These are phyloP conservation scores for Hordeum vulgare DNA, from an alignment of 176 grass and related monocot genomes.

Conservation along the genomic window MorexV3_pseudomolecules_assembly NC_058521.1:97731340-97731839, in stretches of 20 bases:
- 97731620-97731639: background rate
- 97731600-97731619: background rate
- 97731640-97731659: background rate
- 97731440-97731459: constrained; percentile 50
- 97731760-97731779: background rate
- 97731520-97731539: background rate
- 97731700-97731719: background rate
- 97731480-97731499: constrained; percentile 30
- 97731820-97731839: background rate
- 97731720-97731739: background rate
- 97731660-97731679: constrained; percentile 5
- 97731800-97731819: background rate
- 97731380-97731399: constrained; percentile 34
- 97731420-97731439: constrained; percentile 44
- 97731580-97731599: background rate
- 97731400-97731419: constrained; percentile 35
- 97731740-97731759: background rate
- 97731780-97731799: background rate
- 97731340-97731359: constrained; percentile 33
- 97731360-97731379: constrained; percentile 38
- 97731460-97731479: constrained; percentile 92
- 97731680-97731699: constrained; percentile 4
- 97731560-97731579: constrained; percentile 5
- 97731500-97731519: constrained; percentile 26
- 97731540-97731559: constrained; percentile 1